Conservation (phyloP, 2,329 filamentous ascomycete species). For the Fusarium incarnatum region DNA sequence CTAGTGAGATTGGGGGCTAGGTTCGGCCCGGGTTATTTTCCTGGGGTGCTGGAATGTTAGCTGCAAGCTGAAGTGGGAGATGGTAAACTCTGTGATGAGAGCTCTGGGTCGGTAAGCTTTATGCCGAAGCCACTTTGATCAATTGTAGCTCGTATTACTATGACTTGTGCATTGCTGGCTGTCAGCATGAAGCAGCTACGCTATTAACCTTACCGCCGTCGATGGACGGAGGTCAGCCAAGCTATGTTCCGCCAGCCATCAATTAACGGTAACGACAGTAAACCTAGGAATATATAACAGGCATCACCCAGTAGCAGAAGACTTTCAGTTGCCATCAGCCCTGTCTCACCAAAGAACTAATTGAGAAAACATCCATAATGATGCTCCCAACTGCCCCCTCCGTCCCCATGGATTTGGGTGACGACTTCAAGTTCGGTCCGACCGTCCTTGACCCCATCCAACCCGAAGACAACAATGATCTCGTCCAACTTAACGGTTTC, state of each 20-base stretch:
- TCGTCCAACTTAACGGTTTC: conserved; percentile 10
- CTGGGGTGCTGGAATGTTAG: not conserved
- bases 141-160: not conserved
- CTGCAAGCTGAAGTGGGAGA: not conserved
- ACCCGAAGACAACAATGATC: conserved; percentile 12
- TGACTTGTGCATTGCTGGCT: not conserved
- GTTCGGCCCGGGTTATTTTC: conserved; percentile 12
- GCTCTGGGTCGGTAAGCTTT: no score
- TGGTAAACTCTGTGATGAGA: not conserved
- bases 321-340: no score
- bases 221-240: not conserved
- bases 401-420: conserved; percentile 28
- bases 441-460: conserved; percentile 30
- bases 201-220: not conserved
- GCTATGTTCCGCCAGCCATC: not conserved
- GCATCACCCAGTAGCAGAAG: no score
- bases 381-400: conserved; percentile 19
- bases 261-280: no score
- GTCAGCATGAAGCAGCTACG: not conserved
- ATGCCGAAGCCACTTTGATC: no score
- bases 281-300: not conserved
- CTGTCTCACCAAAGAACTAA: no score
- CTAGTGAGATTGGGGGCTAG: not conserved
- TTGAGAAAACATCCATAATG: not conserved
- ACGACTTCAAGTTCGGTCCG: conserved; percentile 32